A percentile compares a stretch with the other conserved stretches of the same genome.
Conservation (phyloP, 768 basidiomycete species). For the Trametes cingulata region DNA sequence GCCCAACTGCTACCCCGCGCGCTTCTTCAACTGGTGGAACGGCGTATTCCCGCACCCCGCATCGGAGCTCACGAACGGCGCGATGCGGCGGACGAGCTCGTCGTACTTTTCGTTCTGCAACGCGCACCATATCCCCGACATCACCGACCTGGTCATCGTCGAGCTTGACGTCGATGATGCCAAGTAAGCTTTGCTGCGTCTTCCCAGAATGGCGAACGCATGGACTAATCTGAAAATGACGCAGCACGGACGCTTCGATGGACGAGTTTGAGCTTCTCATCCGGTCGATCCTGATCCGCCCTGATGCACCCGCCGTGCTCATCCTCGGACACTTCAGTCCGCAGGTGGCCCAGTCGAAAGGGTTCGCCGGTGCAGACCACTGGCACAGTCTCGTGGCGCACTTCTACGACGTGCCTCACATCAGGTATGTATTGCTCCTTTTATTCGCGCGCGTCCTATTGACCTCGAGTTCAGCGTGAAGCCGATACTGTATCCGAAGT, state of each 20-base stretch:
- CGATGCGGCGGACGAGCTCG: slow-evolving; percentile 88
- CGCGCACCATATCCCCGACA: slow-evolving; percentile 89
- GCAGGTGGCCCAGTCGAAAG: slow-evolving; percentile 74
- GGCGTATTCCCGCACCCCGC: slow-evolving; percentile 97
- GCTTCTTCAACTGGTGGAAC: slow-evolving; percentile 98
- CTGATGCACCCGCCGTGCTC: slow-evolving; percentile 89
- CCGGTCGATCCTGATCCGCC: slow-evolving; percentile 87
- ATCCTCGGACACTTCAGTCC: slow-evolving; percentile 96
- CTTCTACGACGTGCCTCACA: slow-evolving; percentile 95
- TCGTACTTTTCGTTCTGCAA: slow-evolving; percentile 96
- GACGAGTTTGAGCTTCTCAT: slow-evolving; percentile 91
- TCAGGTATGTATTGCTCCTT: slow-evolving; percentile 48
- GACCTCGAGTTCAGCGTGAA: slow-evolving; percentile 55
- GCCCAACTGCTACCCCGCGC: slow-evolving; percentile 85
- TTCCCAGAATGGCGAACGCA: not conserved
- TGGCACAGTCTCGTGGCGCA: slow-evolving; percentile 90
- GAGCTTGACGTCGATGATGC: slow-evolving; percentile 93
- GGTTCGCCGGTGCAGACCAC: slow-evolving; percentile 88
- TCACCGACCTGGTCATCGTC: slow-evolving; percentile 91
- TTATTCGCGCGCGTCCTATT: not conserved
- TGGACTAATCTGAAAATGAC: not conserved
- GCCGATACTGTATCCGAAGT: slow-evolving; percentile 77
- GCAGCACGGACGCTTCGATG: slow-evolving; percentile 64
- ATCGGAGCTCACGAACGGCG: slow-evolving; percentile 96
- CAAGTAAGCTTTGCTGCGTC: slow-evolving; percentile 52